Evolutionary conservation across 805 yeast genomes (phyloP).

Genomic region (Candida chauliodis): DNA sequence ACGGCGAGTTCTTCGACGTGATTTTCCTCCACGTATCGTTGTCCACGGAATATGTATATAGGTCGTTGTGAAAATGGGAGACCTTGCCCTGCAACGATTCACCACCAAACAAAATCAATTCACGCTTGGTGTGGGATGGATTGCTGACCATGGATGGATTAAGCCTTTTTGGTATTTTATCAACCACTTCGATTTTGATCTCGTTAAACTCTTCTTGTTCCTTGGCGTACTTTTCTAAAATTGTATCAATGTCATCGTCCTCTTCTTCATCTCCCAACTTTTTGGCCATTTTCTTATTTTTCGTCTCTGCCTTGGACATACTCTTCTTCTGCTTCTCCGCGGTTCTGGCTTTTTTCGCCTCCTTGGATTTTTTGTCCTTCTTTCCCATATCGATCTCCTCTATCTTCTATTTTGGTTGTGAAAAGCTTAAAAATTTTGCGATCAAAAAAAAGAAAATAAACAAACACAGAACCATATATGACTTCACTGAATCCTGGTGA

Average conservation of each 20-base stretch:
- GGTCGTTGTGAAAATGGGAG: constrained; percentile 78
- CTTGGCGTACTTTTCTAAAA: constrained; percentile 69
- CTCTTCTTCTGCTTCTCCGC: constrained; percentile 81
- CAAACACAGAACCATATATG: not conserved
- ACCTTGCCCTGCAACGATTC: constrained; percentile 54
- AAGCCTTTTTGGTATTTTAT: constrained; percentile 64
- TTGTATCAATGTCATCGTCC: constrained; percentile 81
- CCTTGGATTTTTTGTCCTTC: constrained; percentile 80
- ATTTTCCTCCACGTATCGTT: constrained; percentile 77
- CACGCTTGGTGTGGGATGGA: constrained; percentile 73
- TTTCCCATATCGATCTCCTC: constrained; percentile 75
- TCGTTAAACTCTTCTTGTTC: constrained; percentile 80
- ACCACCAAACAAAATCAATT: constrained; percentile 86
- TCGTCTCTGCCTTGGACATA: constrained; percentile 65
- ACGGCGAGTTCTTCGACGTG: constrained; percentile 80
- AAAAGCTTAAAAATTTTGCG: not conserved
- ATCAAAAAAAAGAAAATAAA: not conserved
- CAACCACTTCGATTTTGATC: constrained; percentile 54
- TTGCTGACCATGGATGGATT: constrained; percentile 73
- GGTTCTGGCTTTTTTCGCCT: constrained; percentile 83
- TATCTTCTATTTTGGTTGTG: constrained; percentile 7
- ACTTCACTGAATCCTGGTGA: not conserved
- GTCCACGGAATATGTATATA: constrained; percentile 69
- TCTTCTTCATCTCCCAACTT: constrained; percentile 79
- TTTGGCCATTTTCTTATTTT: constrained; percentile 69